These are phyloP conservation scores for Misopates orontium DNA, from an alignment of 257 asterid genomes.

Conservation along the genomic window DNA sequence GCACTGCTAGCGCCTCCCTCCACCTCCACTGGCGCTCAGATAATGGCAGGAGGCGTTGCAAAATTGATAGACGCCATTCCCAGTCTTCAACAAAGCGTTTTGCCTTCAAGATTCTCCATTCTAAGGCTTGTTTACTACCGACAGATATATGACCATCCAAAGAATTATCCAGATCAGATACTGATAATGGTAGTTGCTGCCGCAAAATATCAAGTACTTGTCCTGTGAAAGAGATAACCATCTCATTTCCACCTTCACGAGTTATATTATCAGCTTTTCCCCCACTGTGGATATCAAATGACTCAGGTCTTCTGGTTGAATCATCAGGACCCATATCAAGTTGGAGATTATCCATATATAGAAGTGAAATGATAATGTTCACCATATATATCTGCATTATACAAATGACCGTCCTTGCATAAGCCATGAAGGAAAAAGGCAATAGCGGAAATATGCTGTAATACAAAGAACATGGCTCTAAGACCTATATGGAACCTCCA, in stretches of 20 bases:
- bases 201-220: slow-evolving; percentile 72
- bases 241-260: slow-evolving; percentile 68
- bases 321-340: slow-evolving; percentile 52
- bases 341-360: slow-evolving; percentile 82
- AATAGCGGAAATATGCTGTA: slow-evolving; percentile 9
- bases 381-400: slow-evolving; percentile 81
- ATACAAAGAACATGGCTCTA: not conserved
- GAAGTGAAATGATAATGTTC: slow-evolving; percentile 78
- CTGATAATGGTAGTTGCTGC: slow-evolving; percentile 69
- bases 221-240: slow-evolving; percentile 75
- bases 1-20: slow-evolving; percentile 89
- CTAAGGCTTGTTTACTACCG: slow-evolving; percentile 84
- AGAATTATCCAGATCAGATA: slow-evolving; percentile 62
- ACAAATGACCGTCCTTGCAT: slow-evolving; percentile 30
- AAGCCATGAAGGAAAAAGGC: slow-evolving; percentile 30
- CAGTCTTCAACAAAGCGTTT: slow-evolving; percentile 82
- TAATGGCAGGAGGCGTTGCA: slow-evolving; percentile 86
- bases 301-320: slow-evolving; percentile 46
- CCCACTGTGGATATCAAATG: slow-evolving; percentile 39
- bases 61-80: slow-evolving; percentile 97
- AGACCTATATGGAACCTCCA: slow-evolving; percentile 1
- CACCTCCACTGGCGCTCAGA: slow-evolving; percentile 96
- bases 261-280: slow-evolving; percentile 46
- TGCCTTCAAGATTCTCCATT: slow-evolving; percentile 81
- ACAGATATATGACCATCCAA: slow-evolving; percentile 44